These are phyloP conservation scores for Schwanniomyces polymorphus DNA, from an alignment of 805 yeast genomes.

Conservation along the genomic window DNA sequence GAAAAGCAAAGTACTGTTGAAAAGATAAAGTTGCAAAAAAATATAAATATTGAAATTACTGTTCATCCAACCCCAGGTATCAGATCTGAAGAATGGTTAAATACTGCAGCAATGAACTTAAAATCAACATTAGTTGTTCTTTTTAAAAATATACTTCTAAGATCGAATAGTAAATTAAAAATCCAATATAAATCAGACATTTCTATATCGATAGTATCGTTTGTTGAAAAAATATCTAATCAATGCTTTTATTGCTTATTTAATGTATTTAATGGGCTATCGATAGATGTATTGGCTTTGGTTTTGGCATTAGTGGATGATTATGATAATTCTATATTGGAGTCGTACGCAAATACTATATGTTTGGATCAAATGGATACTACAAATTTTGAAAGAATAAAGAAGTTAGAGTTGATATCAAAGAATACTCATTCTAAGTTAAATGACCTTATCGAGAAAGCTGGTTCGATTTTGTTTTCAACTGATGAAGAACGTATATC, in stretches of 20 bases:
- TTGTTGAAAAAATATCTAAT: conserved; percentile 19
- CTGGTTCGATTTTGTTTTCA: conserved; percentile 23
- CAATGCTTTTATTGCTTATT: conserved; percentile 32
- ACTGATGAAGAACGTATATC: conserved; percentile 33
- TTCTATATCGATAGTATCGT: conserved; percentile 17
- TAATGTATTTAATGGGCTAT: conserved; percentile 26
- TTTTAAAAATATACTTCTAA: conserved; percentile 27
- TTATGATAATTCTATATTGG: conserved; percentile 6
- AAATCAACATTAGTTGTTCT: conserved; percentile 31
- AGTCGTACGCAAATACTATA: conserved; percentile 3
- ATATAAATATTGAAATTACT: conserved; percentile 4
- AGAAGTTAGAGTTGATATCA: conserved; percentile 10
- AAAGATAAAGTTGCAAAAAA: neutral
- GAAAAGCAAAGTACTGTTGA: conserved; percentile 2
- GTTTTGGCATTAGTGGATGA: conserved; percentile 12
- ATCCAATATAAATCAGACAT: conserved; percentile 23
- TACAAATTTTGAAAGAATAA: neutral
- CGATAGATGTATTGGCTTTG: conserved; percentile 29
- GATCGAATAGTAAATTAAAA: conserved; percentile 14
- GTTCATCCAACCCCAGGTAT: neutral
- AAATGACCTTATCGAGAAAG: conserved; percentile 25
- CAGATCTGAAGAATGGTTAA: conserved; percentile 32
- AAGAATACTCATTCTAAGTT: conserved; percentile 19
- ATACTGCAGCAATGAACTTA: conserved; percentile 37
- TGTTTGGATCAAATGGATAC: conserved; percentile 5